Base-by-base conservation (phyloP, 2,329 filamentous ascomycete genomes). In the Camillea tinctor region DNA sequence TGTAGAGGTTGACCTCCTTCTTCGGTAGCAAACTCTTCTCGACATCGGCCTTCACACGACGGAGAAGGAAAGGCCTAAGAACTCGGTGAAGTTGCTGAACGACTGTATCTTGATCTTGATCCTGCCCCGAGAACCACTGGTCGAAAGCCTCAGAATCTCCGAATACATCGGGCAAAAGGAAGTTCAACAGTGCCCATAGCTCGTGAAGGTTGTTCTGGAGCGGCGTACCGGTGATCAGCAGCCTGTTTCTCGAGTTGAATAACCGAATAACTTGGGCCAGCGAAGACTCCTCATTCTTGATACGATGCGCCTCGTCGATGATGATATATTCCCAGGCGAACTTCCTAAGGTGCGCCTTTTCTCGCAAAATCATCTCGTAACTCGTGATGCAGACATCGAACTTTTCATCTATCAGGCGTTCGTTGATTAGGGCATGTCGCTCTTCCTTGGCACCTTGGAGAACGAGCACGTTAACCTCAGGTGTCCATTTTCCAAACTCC, bases 311-410 rank as follows among this genome's bases (percentile, higher is more conserved):
- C 78, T 99, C 95, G 71, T 99, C 95, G 65, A 99, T 97, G 68
- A 99, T 97, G 76, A 99, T 99, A 77, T 99, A 99, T 75, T 99
- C 94, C 95, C 95, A 99, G 0, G 95, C 93, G 74, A 99, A 96
- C 76, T 98, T 98, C 79, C 95, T 97, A 67, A 99, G 77, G 68
- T 97, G 92, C 1, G 91, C 83, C 79, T 99, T 98, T 74, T 99
- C 95, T 60, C 95, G 88, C 13, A 99, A 82, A 61, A 99, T 93
- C 94, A 99, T 98, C 76, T 99, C 95, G 78, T 99, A 99, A 75
- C 93, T 97, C 15, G 95, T 99, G 73, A 99, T 91, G 78, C 94
- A 97, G 19, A 98, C 94, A 71, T 99, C 95, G 68, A 99, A 99
- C 66, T 96, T 92, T 74, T 97, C 93, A 61, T 96, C 91, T 19